These are phyloP conservation scores for Podaxis sp. DNA, from an alignment of 768 basidiomycete genomes.

Conservation along the genomic window DNA sequence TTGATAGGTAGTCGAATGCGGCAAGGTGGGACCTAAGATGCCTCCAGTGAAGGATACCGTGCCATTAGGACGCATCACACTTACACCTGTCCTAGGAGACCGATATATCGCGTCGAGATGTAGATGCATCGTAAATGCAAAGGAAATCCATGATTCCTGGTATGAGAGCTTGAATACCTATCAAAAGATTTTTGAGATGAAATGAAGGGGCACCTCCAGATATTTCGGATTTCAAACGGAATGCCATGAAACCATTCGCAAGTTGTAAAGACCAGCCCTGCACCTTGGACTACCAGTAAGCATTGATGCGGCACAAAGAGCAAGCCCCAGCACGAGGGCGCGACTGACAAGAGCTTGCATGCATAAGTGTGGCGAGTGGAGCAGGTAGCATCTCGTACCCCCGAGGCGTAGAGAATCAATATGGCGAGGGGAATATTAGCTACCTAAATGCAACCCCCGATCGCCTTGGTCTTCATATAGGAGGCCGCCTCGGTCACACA, in stretches of 20 bases:
- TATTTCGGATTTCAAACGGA: slow-evolving; percentile 9
- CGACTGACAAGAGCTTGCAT: neutral
- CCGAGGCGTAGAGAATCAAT: neutral
- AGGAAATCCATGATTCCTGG: neutral
- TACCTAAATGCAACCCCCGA: neutral
- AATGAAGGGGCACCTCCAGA: slow-evolving; percentile 2
- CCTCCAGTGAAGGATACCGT: neutral
- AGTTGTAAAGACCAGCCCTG: slow-evolving; percentile 1
- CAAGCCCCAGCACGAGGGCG: neutral
- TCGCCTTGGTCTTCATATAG: too few species aligned
- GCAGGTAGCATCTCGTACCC: neutral
- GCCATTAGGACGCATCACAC: neutral
- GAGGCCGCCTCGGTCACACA: too few species aligned
- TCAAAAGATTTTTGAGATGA: neutral
- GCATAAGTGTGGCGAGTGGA: neutral
- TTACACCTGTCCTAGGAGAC: slow-evolving; percentile 5
- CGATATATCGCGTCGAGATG: slow-evolving; percentile 2
- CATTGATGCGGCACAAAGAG: neutral
- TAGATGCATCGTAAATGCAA: slow-evolving; percentile 3
- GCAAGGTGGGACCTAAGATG: neutral
- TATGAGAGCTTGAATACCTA: neutral
- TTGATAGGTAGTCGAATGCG: neutral
- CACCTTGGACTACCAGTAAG: neutral
- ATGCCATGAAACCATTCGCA: slow-evolving; percentile 10
- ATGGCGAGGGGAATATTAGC: neutral